These are phyloP conservation scores for Fusarium transvaalense DNA, from an alignment of 2,329 filamentous ascomycete genomes.

Conservation along the genomic window DNA sequence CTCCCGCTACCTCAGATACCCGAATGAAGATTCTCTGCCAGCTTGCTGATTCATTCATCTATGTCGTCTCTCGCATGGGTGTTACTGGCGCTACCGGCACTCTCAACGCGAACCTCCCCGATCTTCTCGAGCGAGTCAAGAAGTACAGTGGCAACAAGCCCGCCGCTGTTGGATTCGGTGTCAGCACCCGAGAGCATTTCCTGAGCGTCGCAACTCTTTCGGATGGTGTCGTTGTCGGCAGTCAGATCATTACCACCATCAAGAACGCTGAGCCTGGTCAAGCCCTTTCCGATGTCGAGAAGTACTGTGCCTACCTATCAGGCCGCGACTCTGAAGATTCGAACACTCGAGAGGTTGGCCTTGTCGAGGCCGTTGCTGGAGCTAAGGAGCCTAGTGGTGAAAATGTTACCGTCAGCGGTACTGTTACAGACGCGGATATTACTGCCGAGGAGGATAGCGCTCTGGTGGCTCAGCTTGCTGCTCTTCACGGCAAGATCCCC, in stretches of 20 bases:
- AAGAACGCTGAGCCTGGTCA: conserved; percentile 52
- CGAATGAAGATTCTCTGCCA: conserved; percentile 97
- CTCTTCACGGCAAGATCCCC: conserved; percentile 83
- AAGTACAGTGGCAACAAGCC: conserved; percentile 92
- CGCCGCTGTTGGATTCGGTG: conserved; percentile 93
- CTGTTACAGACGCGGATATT: conserved; percentile 77
- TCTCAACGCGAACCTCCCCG: conserved; percentile 83
- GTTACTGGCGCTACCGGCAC: conserved; percentile 91
- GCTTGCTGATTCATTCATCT: conserved; percentile 98
- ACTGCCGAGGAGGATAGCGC: conserved; percentile 65
- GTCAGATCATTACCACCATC: conserved; percentile 89
- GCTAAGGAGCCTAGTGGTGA: conserved; percentile 58
- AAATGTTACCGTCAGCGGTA: conserved; percentile 66
- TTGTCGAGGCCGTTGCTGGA: conserved; percentile 74
- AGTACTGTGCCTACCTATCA: conserved; percentile 82
- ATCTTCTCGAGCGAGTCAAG: conserved; percentile 86
- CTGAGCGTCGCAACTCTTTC: conserved; percentile 84
- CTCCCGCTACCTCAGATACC: conserved; percentile 89
- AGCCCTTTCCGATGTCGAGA: conserved; percentile 77
- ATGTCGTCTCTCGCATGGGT: conserved; percentile 96
- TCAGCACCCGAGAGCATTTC: conserved; percentile 96
- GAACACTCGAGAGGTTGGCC: conserved; percentile 73
- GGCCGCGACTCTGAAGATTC: conserved; percentile 60
- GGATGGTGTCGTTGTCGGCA: conserved; percentile 96
- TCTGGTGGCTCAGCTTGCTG: conserved; percentile 85